Base-by-base conservation (phyloP, 768 basidiomycete genomes). In the Pulveroboletus sp. region DNA sequence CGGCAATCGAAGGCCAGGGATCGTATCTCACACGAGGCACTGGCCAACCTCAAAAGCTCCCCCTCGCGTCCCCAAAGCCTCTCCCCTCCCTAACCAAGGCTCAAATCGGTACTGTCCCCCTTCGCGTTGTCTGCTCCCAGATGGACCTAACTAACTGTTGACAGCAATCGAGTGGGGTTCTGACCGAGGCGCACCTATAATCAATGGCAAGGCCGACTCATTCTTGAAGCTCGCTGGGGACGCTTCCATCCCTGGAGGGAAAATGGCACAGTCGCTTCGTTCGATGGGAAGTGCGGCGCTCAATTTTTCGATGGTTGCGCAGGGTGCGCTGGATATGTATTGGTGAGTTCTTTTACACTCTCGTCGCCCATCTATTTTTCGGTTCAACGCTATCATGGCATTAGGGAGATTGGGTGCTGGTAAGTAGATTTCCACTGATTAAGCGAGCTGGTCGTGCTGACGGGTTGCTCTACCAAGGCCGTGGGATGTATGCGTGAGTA, bases 81-180 rank as follows among this genome's bases (percentile, higher is more conserved):
- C 75, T 89, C 15, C 71, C 77, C 15, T 84, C 81, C 8, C 78
- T 89, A 6, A 81, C 81, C 30, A 82, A 82, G 57, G 88, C 86
- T 24, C 74, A 89, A 39, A 76, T 93, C 35, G 85, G 85, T 82
- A 55, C 14, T 6, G 30, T 38, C 17, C 11, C 38, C 32, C 26
- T 15, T 27, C 8, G 27, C 30, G 15, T 26, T n/a, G 1, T 7
- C 31, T 17, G 12, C 5, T 41, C 11, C 14, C 28, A 10, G 31
- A 26, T 54, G 26, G 36, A 36, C 8, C 49, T 57, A 35, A 67
- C 42, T 27, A 15, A 39, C 44, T 6, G 3, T 11, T 26, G 24
- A 12, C 71, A 78, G 91, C 83, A 10, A 74, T 92, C 33, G 93
- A 96, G 68, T 97, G 90, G 89, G 93, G 92, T 35, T 84, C 87